Base-by-base conservation (phyloP, 1,284 basidiomycete genomes). In the Mycena citricolor region DNA sequence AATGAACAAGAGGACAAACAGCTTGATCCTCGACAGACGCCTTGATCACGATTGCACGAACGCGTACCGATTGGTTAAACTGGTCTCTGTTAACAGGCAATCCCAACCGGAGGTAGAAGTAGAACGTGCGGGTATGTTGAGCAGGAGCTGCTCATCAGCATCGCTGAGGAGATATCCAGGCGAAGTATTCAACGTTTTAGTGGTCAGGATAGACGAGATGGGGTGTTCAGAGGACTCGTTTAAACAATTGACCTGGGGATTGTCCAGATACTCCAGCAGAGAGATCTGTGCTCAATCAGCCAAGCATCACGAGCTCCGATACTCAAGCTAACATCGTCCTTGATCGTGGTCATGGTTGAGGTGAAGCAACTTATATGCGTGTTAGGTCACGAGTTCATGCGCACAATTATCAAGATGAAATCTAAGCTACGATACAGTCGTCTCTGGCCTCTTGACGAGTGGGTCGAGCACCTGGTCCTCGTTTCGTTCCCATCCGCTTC, bases 361-460 rank as follows among this genome's bases (percentile, higher is more conserved):
- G 24, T 14, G 12, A n/a, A 36, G 6, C 37, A 12, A 23, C n/a
- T n/a, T n/a, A 10, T 42, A 23, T 13, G 5, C 26, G 10, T 20
- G 28, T 42, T 34, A n/a, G n/a, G n/a, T n/a, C n/a, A n/a, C n/a
- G n/a, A n/a, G n/a, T n/a, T n/a, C n/a, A n/a, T n/a, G n/a, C n/a
- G n/a, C n/a, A n/a, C n/a, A n/a, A n/a, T n/a, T n/a, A n/a, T n/a
- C n/a, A 29, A 29, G 26, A 36, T 11, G n/a, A n/a, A 10, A 5
- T 7, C 56, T 71, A 90, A 65, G 79, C 81, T 51, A 97, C 83
- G 34, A 90, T 77, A 72, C 94, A 97, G 60, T 97, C 93, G 47
- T 90, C 86, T 66, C 88, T 86, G 13, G 94, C 93, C 60, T 97
- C 82, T 62, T 94, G 87, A 50, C 94, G 78, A 17, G 93, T 95